Percentiles rank a stretch among this genome's conserved stretches.
Conservation (phyloP, 225 moss, liverwort and hornwort genomes). For the Polytrichum commune region DNA sequence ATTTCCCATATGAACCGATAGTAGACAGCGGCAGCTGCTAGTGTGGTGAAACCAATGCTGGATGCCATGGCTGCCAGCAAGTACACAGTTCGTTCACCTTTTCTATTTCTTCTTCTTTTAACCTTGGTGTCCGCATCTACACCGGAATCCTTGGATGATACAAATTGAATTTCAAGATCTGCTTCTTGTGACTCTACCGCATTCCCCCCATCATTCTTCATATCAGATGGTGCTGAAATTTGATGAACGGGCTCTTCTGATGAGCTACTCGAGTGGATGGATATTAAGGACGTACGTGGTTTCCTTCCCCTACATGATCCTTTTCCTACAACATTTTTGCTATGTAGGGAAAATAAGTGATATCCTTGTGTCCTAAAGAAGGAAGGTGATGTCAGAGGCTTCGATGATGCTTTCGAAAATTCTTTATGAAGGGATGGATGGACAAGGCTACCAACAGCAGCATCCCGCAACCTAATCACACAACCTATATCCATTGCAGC, state of each 20-base stretch:
- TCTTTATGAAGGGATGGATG: not conserved
- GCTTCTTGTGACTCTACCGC: conserved; percentile 8
- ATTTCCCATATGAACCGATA: conserved; percentile 93
- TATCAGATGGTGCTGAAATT: conserved; percentile 4
- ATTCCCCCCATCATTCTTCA: conserved; percentile 11
- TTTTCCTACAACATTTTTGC: not conserved
- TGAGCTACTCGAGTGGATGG: conserved; percentile 6
- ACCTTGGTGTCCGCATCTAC: conserved; percentile 30
- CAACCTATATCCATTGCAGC: not conserved
- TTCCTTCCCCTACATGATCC: conserved; percentile 5
- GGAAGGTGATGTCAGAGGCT: not conserved
- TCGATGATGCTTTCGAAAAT: not conserved
- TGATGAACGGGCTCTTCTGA: conserved; percentile 28
- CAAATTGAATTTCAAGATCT: conserved; percentile 33
- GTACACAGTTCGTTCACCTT: conserved; percentile 58
- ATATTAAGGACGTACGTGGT: conserved; percentile 3
- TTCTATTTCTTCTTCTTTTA: conserved; percentile 35
- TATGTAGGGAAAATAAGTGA: not conserved
- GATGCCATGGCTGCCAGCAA: conserved; percentile 83
- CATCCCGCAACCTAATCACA: not conserved
- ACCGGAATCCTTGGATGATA: conserved; percentile 48
- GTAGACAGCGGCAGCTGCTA: conserved; percentile 68
- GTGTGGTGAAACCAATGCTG: conserved; percentile 69
- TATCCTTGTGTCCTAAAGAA: not conserved
- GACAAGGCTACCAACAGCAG: not conserved